Evolutionary conservation across 768 basidiomycete genomes (phyloP), one percentile per base, ranked within the genome.

Genomic region (Agrocybe pediades): DNA sequence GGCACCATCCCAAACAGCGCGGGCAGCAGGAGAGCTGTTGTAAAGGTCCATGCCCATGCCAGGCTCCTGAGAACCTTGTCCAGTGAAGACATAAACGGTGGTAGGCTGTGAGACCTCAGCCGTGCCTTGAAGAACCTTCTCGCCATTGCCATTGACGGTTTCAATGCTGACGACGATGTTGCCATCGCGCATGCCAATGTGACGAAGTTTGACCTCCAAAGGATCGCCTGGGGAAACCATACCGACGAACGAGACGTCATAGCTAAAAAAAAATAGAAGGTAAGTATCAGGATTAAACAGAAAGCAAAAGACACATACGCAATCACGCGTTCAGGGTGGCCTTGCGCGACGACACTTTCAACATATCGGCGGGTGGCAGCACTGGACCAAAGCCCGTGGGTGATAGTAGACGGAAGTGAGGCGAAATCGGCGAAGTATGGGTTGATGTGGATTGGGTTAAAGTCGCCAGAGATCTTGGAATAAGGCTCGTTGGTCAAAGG

Each of bases 31-130:
- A 4, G 95, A 98, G 59, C 71, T 83, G 67, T 85, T 89, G 81
- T 98, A 99, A 2, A 99, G 83, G 60, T 98, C 95, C 95, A 99
- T 98, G 17, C 97, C 97, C 97, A 99, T 98, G 17, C 96, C 94
- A 42, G 88, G 87, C 71, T 98, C 96, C 68, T 98, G 96, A 6
- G 95, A 98, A 51, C 96, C 96, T 68, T 98, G 96, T 25, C 96
- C 96, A 36, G 96, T 98, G 80, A 98, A 98, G 61, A 97, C 94
- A 61, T 98, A 98, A 27, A 92, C 93, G 5, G 95, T 96, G 16
- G 84, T 80, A 1, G 95, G 87, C 68, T 99, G 97, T 2, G 86
- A 85, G 56, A 98, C 94, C 69, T 98, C 94, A 2, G 95, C 93
- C 13, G 90, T 84, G 30, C 97, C 97, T 58, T 88, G 85, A 26